These are phyloP conservation scores for Xylaria telfairii DNA, from an alignment of 495 filamentous ascomycete species.

Conservation along the genomic window DNA sequence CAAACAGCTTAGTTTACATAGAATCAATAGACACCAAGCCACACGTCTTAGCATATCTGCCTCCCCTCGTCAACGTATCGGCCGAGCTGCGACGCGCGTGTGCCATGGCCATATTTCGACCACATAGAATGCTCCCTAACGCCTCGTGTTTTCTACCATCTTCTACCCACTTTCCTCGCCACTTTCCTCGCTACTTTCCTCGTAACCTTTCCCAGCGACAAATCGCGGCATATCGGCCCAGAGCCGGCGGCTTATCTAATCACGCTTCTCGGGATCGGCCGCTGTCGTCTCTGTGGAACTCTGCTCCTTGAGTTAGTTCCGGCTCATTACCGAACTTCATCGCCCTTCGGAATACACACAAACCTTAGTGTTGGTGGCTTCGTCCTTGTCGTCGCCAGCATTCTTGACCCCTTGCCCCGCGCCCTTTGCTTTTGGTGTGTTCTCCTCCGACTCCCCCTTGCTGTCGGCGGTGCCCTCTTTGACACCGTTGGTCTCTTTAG, in stretches of 20 bases:
- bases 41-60: slow-evolving; percentile 30
- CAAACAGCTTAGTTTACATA: slow-evolving; percentile 42
- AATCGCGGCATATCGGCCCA: background rate
- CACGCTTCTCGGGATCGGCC: background rate
- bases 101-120: slow-evolving; percentile 21
- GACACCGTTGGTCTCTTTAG: slow-evolving; percentile 62
- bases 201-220: too few species aligned
- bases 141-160: slow-evolving; percentile 21
- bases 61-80: slow-evolving; percentile 7
- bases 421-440: slow-evolving; percentile 48
- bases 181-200: too few species aligned
- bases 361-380: slow-evolving; percentile 44
- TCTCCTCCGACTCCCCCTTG: slow-evolving; percentile 46
- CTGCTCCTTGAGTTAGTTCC: slow-evolving; percentile 15
- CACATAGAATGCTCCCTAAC: slow-evolving; percentile 24
- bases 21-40: slow-evolving; percentile 32
- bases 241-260: background rate
- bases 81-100: slow-evolving; percentile 5
- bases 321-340: background rate
- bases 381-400: slow-evolving; percentile 37
- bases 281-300: slow-evolving; percentile 12
- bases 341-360: slow-evolving; percentile 22
- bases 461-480: slow-evolving; percentile 53
- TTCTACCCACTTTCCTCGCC: slow-evolving; percentile 9
- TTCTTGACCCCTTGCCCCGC: slow-evolving; percentile 40